Base-by-base conservation (phyloP, 164 flowering plant genomes). In the Nymphaea colorata region DNA sequence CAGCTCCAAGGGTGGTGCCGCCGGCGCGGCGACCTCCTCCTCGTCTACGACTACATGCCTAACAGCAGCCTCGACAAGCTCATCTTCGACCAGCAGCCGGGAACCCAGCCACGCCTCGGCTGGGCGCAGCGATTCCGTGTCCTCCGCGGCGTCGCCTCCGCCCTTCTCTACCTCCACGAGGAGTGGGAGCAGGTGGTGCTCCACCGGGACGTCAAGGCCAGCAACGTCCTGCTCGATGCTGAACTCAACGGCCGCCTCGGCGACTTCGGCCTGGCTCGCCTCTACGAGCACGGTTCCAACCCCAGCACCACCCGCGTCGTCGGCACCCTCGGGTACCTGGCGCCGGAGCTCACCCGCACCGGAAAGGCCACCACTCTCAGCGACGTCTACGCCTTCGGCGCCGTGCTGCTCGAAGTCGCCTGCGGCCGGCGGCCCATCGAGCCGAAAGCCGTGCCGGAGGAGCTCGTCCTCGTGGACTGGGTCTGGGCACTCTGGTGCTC, bases 401-500 rank as follows among this genome's bases (percentile, higher is more conserved):
- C 87, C 3, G 43, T 87, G 41, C 41, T 87, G 73, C 77, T 87
- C 0, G 93, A 87, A 64, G 82, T 81, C 6, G 78, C 62, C 2
- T 83, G 85, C 36, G 93, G 93, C 59, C 74, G 93, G 10, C 71
- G 84, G 69, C 88, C 93, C 8, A 76, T 87, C n/a, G 87, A 83
- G 69, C 76, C 83, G 0, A 81, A 75, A 43, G 82, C 81, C 0
- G 0, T n/a, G 66, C 77, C 83, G 0, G 92, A 85, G 41, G 83
- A 82, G 76, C 3, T 81, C 62, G 76, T 85, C 10, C 36, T 87
- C 79, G 81, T 84, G 45, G 92, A 87, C 62, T 85, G 85, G 87
- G 87, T 82, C 6, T 77, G 85, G 84, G 86, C 81, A 10, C 60
- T 43, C 42, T 84, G 71, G 68, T 64, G 43, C 25, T 70, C 62